Evolutionary conservation across 108 stramenopile genomes (phyloP).

Genomic region (Conticribra weissflogii): DNA sequence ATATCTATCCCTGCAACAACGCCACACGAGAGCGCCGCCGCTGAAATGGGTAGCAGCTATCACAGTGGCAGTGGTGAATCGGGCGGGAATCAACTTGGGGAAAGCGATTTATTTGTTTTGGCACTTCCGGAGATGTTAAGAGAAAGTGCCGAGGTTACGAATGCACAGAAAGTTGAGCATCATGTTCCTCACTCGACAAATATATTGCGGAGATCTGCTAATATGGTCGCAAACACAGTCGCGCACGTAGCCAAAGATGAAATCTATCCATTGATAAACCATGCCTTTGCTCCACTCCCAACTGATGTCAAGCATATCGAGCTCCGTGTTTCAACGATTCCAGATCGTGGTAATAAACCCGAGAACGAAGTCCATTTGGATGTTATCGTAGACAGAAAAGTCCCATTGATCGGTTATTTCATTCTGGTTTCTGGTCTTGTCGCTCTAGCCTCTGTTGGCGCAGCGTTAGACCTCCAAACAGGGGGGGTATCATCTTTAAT

Average conservation of each 20-base stretch:
- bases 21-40: background rate
- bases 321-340: slow-evolving; percentile 35
- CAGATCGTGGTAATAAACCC: background rate
- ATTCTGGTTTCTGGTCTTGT: slow-evolving; percentile 52
- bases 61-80: background rate
- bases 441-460: slow-evolving; percentile 61
- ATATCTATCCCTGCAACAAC: slow-evolving; percentile 17
- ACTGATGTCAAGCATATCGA: slow-evolving; percentile 43
- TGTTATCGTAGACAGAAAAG: slow-evolving; percentile 30
- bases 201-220: slow-evolving; percentile 13
- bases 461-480: slow-evolving; percentile 54
- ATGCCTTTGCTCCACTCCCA: slow-evolving; percentile 33
- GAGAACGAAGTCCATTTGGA: slow-evolving; percentile 39
- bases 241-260: background rate
- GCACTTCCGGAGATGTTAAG: slow-evolving; percentile 44
- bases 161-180: background rate
- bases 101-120: slow-evolving; percentile 31
- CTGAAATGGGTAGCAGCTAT: background rate
- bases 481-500: slow-evolving; percentile 45
- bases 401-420: slow-evolving; percentile 57
- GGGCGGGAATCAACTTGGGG: background rate
- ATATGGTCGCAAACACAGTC: background rate
- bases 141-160: background rate
- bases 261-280: slow-evolving; percentile 16
- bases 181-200: background rate